Base-by-base conservation (phyloP, 176 grass and related monocot genomes). In the Rhynchospora breviuscula region DNA sequence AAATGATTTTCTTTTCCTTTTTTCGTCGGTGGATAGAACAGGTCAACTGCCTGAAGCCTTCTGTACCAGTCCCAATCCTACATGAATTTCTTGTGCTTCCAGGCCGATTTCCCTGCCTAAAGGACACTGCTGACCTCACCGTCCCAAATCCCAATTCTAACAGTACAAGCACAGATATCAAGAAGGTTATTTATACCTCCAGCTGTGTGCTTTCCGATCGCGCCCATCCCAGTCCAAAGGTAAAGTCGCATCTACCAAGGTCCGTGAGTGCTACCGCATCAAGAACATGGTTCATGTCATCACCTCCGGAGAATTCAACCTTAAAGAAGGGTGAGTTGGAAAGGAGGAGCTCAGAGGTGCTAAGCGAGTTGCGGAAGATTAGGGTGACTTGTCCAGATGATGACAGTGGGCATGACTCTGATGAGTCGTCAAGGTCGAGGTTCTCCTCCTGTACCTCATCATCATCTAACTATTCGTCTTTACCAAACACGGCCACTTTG, bases 11-110 rank as follows among this genome's bases (percentile, higher is more conserved):
- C 45, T 25, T 51, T 67, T 15, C 23, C 7, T 23, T 49, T 74
- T 40, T 40, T 40, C 2, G 2, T 40, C 3, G 35, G 3, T 47
- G n/a, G 21, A 82, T 65, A 66, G 12, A 47, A 82, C 35, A 82
- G 79, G 84, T 91, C 52, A 86, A 89, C 15, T 78, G 80, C 79
- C 89, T 95, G 86, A 69, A 84, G 45, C 89, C 90, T 10, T 85
- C 89, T 19, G 79, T 89, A 66, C 95, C 95, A 11, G 84, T 83
- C 43, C 89, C 92, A 14, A 80, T 93, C 64, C 92, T 98, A 73
- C 84, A 90, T 18, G 66, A 74, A 8, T 91, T 98, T 86, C 91
- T 83, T 21, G 71, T 98, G 49, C 84, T 98, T n/a, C 87, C 87
- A 0, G 89, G 87, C 0, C 65, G 81, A 11, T 89, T 91, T 78